Conservation (phyloP, 305 asterid species). For the Euphrasia arctica region DNA sequence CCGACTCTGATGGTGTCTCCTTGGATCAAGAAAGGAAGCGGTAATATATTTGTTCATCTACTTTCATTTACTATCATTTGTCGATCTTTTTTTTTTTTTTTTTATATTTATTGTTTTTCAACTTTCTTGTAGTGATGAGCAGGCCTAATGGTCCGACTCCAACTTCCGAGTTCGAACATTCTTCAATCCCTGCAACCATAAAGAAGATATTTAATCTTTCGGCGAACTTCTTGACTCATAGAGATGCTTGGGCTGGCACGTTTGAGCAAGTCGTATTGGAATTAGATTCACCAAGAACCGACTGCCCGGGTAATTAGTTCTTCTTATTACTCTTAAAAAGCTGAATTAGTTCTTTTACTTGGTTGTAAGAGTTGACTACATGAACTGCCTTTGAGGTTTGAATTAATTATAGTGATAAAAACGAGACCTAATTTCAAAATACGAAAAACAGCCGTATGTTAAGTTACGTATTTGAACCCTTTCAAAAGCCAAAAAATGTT, state of each 20-base stretch:
- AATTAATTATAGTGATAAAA: too few species aligned
- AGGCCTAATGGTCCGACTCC: conserved; percentile 64
- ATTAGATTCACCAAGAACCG: conserved; percentile 68
- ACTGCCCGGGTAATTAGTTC: conserved; percentile 58
- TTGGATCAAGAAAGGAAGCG: conserved; percentile 91
- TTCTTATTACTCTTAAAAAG: neutral
- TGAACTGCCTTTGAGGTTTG: too few species aligned
- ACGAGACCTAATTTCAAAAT: too few species aligned
- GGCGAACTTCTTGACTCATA: conserved; percentile 69
- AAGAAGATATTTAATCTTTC: conserved; percentile 74
- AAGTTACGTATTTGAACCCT: too few species aligned
- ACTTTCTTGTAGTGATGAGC: conserved; percentile 50
- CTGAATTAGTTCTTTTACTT: neutral
- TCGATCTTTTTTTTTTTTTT: neutral
- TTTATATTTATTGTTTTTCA: neutral
- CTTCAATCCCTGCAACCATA: conserved; percentile 81
- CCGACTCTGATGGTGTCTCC: conserved; percentile 90
- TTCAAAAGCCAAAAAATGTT: too few species aligned
- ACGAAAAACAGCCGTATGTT: too few species aligned
- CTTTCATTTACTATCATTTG: neutral
- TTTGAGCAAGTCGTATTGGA: conserved; percentile 66
- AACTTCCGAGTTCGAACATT: conserved; percentile 73
- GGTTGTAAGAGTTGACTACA: too few species aligned
- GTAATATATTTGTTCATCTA: conserved; percentile 28
- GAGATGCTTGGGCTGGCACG: conserved; percentile 95